A percentile compares a stretch with the other conserved stretches of the same genome.
Conservation (phyloP, 345 rosid species). For the Lepidium aucheri region DNA sequence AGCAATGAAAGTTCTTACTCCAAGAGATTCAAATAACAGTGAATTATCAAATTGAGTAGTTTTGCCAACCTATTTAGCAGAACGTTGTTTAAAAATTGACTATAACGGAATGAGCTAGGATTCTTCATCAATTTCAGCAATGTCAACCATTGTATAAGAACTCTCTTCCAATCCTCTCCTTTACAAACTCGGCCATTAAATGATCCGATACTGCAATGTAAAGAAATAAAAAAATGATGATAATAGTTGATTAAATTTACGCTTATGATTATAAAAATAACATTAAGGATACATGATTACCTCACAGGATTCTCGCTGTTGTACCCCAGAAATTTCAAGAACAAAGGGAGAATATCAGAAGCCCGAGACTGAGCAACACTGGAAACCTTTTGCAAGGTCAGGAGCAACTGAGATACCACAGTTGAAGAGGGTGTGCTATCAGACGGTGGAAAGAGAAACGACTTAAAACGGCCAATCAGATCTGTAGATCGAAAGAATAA, state of each 20-base stretch:
- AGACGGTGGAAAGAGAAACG: slow-evolving; percentile 46
- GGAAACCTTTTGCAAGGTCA: slow-evolving; percentile 60
- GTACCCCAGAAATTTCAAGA: slow-evolving; percentile 80
- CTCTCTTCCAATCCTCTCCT: slow-evolving; percentile 70
- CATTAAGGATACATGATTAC: slow-evolving; percentile 32
- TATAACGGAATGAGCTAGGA: slow-evolving; percentile 43
- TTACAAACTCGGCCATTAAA: slow-evolving; percentile 43
- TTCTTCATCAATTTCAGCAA: slow-evolving; percentile 70
- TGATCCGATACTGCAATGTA: slow-evolving; percentile 49
- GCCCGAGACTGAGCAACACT: slow-evolving; percentile 59
- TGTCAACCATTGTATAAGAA: slow-evolving; percentile 80
- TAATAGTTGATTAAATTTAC: neutral
- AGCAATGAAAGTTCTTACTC: neutral
- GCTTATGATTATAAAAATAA: neutral
- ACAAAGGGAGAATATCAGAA: slow-evolving; percentile 58
- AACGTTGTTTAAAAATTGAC: slow-evolving; percentile 65
- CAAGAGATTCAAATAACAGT: neutral
- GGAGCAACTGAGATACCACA: slow-evolving; percentile 56
- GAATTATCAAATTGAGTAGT: slow-evolving; percentile 8
- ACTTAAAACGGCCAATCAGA: slow-evolving; percentile 43
- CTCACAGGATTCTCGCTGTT: slow-evolving; percentile 38
- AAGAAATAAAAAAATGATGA: slow-evolving; percentile 1
- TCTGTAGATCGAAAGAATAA: slow-evolving; percentile 34
- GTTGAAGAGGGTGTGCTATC: slow-evolving; percentile 45
- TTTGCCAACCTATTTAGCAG: slow-evolving; percentile 60